phyloP scores from a whole-genome alignment of 129 eudicot genomes.

The Artemisia annua region DNA sequence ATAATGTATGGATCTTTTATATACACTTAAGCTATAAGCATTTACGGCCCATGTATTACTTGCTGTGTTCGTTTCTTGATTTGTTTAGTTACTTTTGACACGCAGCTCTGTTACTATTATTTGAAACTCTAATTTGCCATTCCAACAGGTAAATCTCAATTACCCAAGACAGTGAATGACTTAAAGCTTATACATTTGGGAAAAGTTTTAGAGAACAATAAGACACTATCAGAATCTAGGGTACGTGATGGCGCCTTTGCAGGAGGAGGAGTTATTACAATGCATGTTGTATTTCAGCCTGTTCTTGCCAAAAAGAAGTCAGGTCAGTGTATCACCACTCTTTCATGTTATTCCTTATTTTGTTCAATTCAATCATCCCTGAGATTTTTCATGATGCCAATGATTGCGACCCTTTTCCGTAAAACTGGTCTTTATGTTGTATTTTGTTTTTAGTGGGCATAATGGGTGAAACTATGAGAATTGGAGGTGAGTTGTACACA shows the following conservation, averaged over 20 bases:
- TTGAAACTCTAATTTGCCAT: conserved; percentile 3
- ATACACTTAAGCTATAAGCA: conserved; percentile 5
- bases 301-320: conserved; percentile 60
- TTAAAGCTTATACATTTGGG: conserved; percentile 73
- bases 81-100: background rate
- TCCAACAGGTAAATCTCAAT: conserved; percentile 55
- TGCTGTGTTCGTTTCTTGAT: background rate
- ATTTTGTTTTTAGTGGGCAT: background rate
- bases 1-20: background rate
- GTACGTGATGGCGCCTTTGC: conserved; percentile 56
- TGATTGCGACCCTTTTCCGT: background rate
- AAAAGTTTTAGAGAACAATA: conserved; percentile 63
- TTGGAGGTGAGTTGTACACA: background rate
- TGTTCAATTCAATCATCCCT: background rate
- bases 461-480: background rate
- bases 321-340: conserved; percentile 38
- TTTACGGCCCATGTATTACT: too few relatives aligned
- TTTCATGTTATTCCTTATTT: background rate
- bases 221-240: conserved; percentile 69
- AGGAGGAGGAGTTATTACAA: conserved; percentile 68
- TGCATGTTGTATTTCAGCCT: conserved; percentile 87
- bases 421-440: background rate
- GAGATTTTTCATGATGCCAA: conserved; percentile 6
- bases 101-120: too few relatives aligned
- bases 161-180: conserved; percentile 56